phyloP scores from a whole-genome alignment of 106 monocot genomes.

The Agapanthus africanus region DNA sequence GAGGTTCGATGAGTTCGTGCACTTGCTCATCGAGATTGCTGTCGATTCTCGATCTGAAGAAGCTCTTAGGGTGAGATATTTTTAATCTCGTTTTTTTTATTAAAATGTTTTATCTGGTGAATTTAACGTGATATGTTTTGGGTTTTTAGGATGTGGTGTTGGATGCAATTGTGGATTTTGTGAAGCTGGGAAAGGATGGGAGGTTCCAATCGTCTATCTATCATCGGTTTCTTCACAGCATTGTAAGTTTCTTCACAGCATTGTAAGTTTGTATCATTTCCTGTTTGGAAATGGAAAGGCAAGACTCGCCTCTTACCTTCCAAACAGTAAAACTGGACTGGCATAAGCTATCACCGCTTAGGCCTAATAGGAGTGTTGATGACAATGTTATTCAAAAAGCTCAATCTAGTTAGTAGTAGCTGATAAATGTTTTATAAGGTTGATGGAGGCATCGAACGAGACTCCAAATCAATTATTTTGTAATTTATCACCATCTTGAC shows the following conservation, averaged over 20 bases:
- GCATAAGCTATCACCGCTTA: no score
- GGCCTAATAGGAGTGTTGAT: no score
- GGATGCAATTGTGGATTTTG: conserved; percentile 83
- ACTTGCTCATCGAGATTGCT: conserved; percentile 38
- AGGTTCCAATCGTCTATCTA: conserved; percentile 65
- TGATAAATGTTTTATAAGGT: no score
- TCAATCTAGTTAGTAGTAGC: no score
- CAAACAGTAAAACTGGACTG: not conserved
- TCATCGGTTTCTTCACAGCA: conserved; percentile 41
- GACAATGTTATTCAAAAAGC: no score
- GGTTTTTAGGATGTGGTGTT: conserved; percentile 56
- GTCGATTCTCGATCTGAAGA: conserved; percentile 32
- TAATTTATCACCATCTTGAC: no score
- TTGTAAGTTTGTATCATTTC: conserved; percentile 37
- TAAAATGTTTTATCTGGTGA: not conserved
- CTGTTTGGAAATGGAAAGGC: not conserved
- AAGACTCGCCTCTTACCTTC: not conserved
- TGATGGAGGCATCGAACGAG: no score
- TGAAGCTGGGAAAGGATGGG: conserved; percentile 69
- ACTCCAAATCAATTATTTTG: no score
- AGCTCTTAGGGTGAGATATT: conserved; percentile 33
- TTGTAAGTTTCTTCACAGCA: conserved; percentile 45
- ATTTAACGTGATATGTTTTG: not conserved
- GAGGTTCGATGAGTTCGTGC: conserved; percentile 61
- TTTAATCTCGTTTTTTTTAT: not conserved